These are phyloP conservation scores for Umbellularia californica DNA, from an alignment of 164 flowering plant genomes.

Conservation along the genomic window DNA sequence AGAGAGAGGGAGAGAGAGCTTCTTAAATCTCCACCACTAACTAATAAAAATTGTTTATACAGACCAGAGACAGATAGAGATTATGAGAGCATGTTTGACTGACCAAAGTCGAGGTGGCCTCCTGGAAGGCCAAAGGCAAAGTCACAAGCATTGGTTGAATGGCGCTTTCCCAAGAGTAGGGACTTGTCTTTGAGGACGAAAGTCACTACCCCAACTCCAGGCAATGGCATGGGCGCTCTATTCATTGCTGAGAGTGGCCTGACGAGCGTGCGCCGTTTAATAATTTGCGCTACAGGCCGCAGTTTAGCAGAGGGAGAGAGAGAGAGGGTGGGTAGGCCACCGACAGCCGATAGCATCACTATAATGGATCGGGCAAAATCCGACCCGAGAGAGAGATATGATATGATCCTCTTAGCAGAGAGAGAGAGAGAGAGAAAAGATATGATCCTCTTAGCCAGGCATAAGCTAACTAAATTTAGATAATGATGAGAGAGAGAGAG, in stretches of 20 bases:
- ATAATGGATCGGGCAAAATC: too few relatives aligned
- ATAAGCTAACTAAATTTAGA: too few relatives aligned
- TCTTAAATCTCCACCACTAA: too few relatives aligned
- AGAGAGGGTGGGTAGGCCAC: neutral
- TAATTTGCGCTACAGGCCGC: neutral
- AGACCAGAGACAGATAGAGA: neutral
- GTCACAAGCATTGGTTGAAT: conserved; percentile 45
- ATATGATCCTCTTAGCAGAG: too few relatives aligned
- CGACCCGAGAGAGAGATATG: too few relatives aligned
- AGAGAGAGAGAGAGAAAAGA: too few relatives aligned
- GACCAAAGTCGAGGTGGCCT: conserved; percentile 89
- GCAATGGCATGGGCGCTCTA: conserved; percentile 1
- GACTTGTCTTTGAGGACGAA: conserved; percentile 43
- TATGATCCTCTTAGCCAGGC: too few relatives aligned
- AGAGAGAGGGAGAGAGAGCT: too few relatives aligned
- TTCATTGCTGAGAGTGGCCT: neutral
- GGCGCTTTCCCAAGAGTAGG: conserved; percentile 57
- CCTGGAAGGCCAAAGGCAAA: conserved; percentile 78
- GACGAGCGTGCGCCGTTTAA: neutral
- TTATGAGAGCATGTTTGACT: conserved; percentile 11
- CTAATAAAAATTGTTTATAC: too few relatives aligned
- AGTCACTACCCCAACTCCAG: conserved; percentile 56
- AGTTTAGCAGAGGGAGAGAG: neutral
- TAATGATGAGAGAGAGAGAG: too few relatives aligned
- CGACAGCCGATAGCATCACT: neutral